phyloP scores from a whole-genome alignment of 1,139 yeast genomes.

The Hemisphaericaspora lyxosophila region DNA sequence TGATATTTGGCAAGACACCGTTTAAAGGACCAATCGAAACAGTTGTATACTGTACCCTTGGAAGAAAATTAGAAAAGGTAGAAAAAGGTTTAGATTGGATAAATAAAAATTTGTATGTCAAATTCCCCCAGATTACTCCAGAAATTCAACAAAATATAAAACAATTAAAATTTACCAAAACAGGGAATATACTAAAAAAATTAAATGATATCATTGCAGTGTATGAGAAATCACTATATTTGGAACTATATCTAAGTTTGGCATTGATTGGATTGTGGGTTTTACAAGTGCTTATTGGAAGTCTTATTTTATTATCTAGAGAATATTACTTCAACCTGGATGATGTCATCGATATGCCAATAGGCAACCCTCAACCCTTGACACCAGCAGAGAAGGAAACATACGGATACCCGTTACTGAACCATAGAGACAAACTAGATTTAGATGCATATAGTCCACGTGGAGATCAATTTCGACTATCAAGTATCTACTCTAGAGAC shows the following conservation, averaged over 20 bases:
- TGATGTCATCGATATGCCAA: constrained; percentile 10
- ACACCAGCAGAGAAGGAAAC: constrained; percentile 24
- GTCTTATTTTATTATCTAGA: constrained; percentile 8
- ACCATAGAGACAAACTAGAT: background rate
- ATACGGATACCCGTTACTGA: constrained; percentile 32
- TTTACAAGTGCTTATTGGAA: constrained; percentile 43
- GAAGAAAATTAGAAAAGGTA: constrained; percentile 62
- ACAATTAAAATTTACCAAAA: constrained; percentile 10
- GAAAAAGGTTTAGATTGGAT: constrained; percentile 82
- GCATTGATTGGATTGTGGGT: constrained; percentile 50
- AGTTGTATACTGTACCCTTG: constrained; percentile 77
- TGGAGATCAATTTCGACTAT: background rate
- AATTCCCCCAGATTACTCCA: constrained; percentile 46
- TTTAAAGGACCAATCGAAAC: constrained; percentile 61
- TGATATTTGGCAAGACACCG: constrained; percentile 66
- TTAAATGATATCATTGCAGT: constrained; percentile 23
- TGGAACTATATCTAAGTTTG: constrained; percentile 49
- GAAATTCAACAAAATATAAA: constrained; percentile 8
- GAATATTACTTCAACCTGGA: background rate
- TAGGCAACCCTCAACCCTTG: constrained; percentile 34
- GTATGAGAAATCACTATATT: constrained; percentile 34
- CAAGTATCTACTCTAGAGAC: background rate
- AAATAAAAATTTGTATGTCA: constrained; percentile 57
- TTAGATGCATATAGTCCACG: background rate
- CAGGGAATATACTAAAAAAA: constrained; percentile 6